Conservation (phyloP, 441 rosid species). For the Rhodomyrtus psidioides region DNA sequence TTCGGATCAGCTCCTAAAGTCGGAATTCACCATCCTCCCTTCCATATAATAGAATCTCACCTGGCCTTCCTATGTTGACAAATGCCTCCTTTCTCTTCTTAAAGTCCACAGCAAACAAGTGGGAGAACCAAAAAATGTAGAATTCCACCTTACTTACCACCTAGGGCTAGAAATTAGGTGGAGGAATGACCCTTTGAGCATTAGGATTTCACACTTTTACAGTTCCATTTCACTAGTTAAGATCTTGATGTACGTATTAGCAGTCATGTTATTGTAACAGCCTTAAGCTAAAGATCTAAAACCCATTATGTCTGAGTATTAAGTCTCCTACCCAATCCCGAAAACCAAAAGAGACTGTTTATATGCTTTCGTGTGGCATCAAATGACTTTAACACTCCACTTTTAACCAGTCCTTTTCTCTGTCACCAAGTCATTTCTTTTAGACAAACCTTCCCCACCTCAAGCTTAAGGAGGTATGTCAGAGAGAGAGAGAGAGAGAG, state of each 20-base stretch:
- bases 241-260: background rate
- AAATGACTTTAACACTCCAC: background rate
- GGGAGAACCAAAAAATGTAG: background rate
- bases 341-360: background rate
- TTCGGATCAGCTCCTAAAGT: background rate
- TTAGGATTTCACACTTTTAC: background rate
- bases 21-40: background rate
- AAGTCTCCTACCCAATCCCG: background rate
- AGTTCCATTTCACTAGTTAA: background rate
- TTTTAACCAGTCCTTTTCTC: background rate
- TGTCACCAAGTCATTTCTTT: background rate
- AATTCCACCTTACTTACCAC: background rate
- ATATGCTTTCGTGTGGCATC: background rate
- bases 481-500: background rate
- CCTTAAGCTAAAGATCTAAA: background rate
- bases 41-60: background rate
- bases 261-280: background rate
- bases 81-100: background rate
- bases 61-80: background rate
- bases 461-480: background rate
- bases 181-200: background rate
- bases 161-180: background rate
- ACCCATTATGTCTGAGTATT: background rate
- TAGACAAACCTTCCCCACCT: background rate
- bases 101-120: too few relatives aligned